phyloP scores from a whole-genome alignment of 345 rosid species.

The Tarenaya hassleriana region DNA sequence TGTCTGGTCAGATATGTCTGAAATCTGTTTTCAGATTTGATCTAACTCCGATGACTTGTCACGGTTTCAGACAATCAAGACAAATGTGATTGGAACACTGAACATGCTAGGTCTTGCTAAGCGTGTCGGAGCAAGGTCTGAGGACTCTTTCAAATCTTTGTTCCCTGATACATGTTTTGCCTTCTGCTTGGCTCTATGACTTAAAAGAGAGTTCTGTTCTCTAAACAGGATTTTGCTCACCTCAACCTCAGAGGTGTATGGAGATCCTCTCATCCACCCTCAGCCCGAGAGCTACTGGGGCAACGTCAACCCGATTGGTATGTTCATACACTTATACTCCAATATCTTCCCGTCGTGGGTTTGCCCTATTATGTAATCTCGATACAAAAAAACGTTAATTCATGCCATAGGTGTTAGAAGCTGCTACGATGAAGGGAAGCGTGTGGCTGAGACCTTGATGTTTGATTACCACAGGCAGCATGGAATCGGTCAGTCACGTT shows the following conservation, averaged over 20 bases:
- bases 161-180: not conserved
- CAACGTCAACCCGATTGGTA: slow-evolving; percentile 93
- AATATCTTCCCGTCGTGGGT: too few species aligned
- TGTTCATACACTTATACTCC: slow-evolving; percentile 6
- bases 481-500: slow-evolving; percentile 52
- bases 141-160: not conserved
- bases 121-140: slow-evolving; percentile 94
- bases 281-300: slow-evolving; percentile 98
- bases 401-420: slow-evolving; percentile 64
- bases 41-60: slow-evolving; percentile 16
- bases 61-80: slow-evolving; percentile 63
- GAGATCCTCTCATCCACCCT: slow-evolving; percentile 91
- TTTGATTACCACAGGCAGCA: slow-evolving; percentile 98
- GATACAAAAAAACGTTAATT: not conserved
- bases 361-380: not conserved
- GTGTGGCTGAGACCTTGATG: slow-evolving; percentile 97
- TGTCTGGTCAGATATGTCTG: too few species aligned
- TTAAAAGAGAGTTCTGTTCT: not conserved
- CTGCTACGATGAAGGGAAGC: slow-evolving; percentile 98
- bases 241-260: slow-evolving; percentile 94
- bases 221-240: slow-evolving; percentile 81
- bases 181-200: not conserved
- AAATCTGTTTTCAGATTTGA: not conserved
- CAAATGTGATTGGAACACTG: slow-evolving; percentile 95
- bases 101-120: slow-evolving; percentile 98